Evolutionary conservation across 176 grass and related monocot species (phyloP).

Genomic region (Oryza meyeriana): DNA sequence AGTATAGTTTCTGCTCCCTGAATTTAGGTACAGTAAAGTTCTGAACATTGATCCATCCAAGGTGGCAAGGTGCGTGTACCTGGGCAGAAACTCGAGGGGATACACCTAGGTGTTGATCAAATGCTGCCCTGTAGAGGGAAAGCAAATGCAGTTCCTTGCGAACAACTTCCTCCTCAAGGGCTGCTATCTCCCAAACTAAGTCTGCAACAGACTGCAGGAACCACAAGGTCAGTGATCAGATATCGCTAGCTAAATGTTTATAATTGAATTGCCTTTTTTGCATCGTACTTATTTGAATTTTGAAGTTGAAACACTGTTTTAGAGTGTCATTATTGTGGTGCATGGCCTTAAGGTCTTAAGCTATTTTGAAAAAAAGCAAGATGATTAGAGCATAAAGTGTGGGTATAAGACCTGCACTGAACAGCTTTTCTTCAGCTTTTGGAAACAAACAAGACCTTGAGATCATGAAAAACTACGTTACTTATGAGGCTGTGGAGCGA

Average conservation of each 20-base stretch:
- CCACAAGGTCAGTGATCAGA: constrained; percentile 17
- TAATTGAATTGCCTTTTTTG: background rate
- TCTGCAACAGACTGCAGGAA: constrained; percentile 51
- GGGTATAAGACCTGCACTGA: constrained; percentile 25
- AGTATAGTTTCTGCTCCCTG: background rate
- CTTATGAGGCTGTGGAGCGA: constrained; percentile 19
- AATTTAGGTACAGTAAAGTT: background rate
- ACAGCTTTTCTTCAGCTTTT: constrained; percentile 41
- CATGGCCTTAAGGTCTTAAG: constrained; percentile 5
- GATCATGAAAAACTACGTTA: constrained; percentile 20
- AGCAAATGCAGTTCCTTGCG: constrained; percentile 80
- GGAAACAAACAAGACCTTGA: constrained; percentile 34
- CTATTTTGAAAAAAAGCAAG: constrained; percentile 24
- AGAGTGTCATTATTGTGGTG: constrained; percentile 26
- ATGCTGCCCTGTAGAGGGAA: constrained; percentile 73
- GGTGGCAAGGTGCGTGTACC: constrained; percentile 28
- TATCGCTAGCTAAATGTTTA: background rate
- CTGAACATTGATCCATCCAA: constrained; percentile 26
- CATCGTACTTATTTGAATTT: constrained; percentile 4
- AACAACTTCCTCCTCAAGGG: constrained; percentile 76
- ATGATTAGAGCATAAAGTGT: constrained; percentile 27
- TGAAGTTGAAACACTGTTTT: constrained; percentile 17
- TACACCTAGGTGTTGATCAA: constrained; percentile 55
- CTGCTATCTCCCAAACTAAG: constrained; percentile 75
- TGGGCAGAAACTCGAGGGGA: constrained; percentile 40